Evolutionary conservation across 768 basidiomycete genomes (phyloP).

Genomic region (Phylloporus scabripes): DNA sequence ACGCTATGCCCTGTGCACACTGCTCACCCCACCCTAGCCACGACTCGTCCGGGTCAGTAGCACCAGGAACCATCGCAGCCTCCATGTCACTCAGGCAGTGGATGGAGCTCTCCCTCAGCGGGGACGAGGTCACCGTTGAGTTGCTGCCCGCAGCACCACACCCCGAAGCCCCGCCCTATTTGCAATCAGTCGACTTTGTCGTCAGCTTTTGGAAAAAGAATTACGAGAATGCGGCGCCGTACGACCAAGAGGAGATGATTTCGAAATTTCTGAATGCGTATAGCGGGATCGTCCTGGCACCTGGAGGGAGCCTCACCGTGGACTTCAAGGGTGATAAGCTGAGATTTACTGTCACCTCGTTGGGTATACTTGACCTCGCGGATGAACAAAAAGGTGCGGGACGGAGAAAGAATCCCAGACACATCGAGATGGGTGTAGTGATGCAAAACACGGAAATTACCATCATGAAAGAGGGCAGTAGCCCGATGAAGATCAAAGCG

Average conservation of each 20-base stretch:
- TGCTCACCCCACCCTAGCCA: slow-evolving; percentile 48
- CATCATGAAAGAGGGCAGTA: slow-evolving; percentile 77
- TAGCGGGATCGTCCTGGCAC: slow-evolving; percentile 62
- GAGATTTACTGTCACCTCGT: slow-evolving; percentile 58
- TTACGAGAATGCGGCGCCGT: slow-evolving; percentile 58
- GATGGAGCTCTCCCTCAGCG: slow-evolving; percentile 76
- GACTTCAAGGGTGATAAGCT: slow-evolving; percentile 86
- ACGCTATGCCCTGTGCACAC: background rate
- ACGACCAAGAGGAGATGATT: slow-evolving; percentile 83
- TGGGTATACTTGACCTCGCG: slow-evolving; percentile 57
- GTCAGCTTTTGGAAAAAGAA: slow-evolving; percentile 56
- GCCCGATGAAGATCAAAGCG: slow-evolving; percentile 84
- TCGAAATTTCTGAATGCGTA: slow-evolving; percentile 70
- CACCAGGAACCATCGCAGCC: slow-evolving; percentile 67
- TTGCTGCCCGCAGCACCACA: slow-evolving; percentile 44
- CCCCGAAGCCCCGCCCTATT: slow-evolving; percentile 53
- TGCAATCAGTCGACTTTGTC: slow-evolving; percentile 79
- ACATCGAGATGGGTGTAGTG: slow-evolving; percentile 58
- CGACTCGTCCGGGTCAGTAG: slow-evolving; percentile 69
- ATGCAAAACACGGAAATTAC: slow-evolving; percentile 92
- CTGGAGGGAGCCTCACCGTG: slow-evolving; percentile 69
- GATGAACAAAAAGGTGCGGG: slow-evolving; percentile 50
- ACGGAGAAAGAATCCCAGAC: slow-evolving; percentile 25
- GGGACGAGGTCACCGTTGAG: slow-evolving; percentile 72
- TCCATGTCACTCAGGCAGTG: slow-evolving; percentile 80